Percentiles rank a stretch among this genome's conserved stretches.
Conservation (phyloP, 2,329 filamentous ascomycete species). For the Ilyonectria mors-panacis region DNA sequence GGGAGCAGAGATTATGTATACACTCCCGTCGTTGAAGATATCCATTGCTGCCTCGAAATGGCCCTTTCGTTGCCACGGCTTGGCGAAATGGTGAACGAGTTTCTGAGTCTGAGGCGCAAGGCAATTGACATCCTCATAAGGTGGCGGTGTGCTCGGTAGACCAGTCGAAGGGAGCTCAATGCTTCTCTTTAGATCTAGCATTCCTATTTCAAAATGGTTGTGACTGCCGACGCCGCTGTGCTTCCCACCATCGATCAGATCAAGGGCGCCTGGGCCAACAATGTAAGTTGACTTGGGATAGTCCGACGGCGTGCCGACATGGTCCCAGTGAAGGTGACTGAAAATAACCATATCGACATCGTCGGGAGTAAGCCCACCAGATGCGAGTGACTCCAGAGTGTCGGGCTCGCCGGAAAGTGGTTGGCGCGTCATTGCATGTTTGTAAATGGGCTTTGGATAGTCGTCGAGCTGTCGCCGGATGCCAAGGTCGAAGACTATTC, state of each 20-base stretch:
- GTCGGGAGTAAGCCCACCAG: conserved; percentile 12
- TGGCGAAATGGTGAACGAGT: not conserved
- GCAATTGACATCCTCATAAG: not conserved
- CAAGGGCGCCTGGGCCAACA: conserved; percentile 19
- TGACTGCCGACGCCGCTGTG: conserved; percentile 7
- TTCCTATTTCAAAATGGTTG: conserved; percentile 22
- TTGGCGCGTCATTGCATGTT: conserved; percentile 21
- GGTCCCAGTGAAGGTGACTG: conserved; percentile 35
- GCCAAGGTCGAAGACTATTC: conserved; percentile 29
- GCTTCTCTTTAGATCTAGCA: conserved; percentile 15
- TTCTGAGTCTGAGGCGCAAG: not conserved
- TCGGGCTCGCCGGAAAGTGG: conserved; percentile 18
- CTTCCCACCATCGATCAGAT: conserved; percentile 8
- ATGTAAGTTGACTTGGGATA: conserved; percentile 24
- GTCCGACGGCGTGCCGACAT: conserved; percentile 29
- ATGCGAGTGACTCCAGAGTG: not conserved
- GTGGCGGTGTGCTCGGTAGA: conserved; percentile 4
- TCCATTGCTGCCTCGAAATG: conserved; percentile 18
- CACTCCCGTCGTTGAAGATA: conserved; percentile 27
- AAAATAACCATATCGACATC: conserved; percentile 28
- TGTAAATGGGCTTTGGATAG: conserved; percentile 18
- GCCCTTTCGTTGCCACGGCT: conserved; percentile 13
- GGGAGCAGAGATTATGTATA: conserved; percentile 21
- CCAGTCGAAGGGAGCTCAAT: conserved; percentile 21
- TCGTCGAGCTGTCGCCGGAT: conserved; percentile 16